Evolutionary conservation across 2,329 filamentous ascomycete species (phyloP), one percentile per base, ranked within the genome.

Genomic region (Diplodia mutila): DNA sequence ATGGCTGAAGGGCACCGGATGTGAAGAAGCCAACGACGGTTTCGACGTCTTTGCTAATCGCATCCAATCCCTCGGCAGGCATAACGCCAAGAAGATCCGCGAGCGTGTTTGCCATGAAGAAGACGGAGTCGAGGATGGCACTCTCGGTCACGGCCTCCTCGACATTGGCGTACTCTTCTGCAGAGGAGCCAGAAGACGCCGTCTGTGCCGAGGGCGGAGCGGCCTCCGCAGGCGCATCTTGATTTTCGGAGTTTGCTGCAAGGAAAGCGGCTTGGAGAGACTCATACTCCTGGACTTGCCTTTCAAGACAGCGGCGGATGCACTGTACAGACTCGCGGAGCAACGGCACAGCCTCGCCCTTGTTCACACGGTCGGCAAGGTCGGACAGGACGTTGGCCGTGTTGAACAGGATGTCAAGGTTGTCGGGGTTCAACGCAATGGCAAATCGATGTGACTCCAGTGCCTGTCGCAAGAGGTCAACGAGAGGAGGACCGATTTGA

Each of bases 331-430:
- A 84, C 78, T 92, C 85, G 72, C 90, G 83, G 23, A 90, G 78
- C 11, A 86, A 79, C 27, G 81, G 80, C 16, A 86, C 77, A 0
- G 86, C 84, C 67, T 86, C 79, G 49, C 77, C 74, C 52, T 82
- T 79, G 2, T 32, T 25, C 1, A 53, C 29, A 14, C 52, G 51
- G 78, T 92, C 90, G 1, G 87, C 89, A 46, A 92, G 80, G 69
- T 85, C 87, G 0, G 87, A 89, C 46, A 92, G 80, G 3, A 91
- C 87, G 76, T 92, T 90, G 1, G 86, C 88, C 6, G 87, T 89
- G 74, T 92, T 93, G 81, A 92, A 93, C 9, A 91, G 79, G 5
- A 87, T 83, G 76, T 93, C 89, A 1, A 88, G 81, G 74, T 91
- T 91, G 49, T 87, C 83, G 59, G 85, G 82, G 25, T 89, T 84